Evolutionary conservation across 2,329 filamentous ascomycete species (phyloP), one percentile per base, ranked within the genome.

Genomic region (Exophiala phaeomuriformis): DNA sequence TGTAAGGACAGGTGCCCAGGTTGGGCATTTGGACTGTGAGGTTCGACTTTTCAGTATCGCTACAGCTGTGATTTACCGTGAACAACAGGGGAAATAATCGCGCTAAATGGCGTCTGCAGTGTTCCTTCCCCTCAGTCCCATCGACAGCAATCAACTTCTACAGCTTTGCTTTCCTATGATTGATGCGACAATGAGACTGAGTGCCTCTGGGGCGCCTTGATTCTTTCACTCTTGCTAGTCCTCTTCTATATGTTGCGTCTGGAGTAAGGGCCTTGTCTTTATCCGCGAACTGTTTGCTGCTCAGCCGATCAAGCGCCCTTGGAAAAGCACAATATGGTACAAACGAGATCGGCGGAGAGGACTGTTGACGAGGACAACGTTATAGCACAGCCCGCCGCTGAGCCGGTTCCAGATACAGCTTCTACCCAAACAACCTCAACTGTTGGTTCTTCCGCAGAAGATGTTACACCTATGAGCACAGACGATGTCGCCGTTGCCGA

Each of bases 161-260:
- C 19, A 27, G 39, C 19, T 41, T 27, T 41, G 12, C 39, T 41
- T 7, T 56, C 47, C 63, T 32, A 45, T 29, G 39, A 41, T 27
- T 41, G n/a, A 41, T 19, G 19, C 19, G 19, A 19, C 19, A 19
- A 19, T 19, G 19, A 19, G 19, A 19, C 19, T 19, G 19, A 19
- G 19, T 19, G 19, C 19, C 19, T 19, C 19, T 19, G 19, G 19
- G 19, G 19, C 19, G 19, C 19, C 19, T 19, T 19, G 19, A 19
- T 19, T 19, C 19, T 19, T 19, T 19, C 19, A 19, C 33, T 35
- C 33, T 35, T 6, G 5, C 33, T 35, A 35, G 33, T 35, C 33
- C 33, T 19, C 19, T 19, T 19, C 19, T 19, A 19, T 19, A 19
- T 19, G 19, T 19, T 19, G 19, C 19, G 19, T 19, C 19, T 19